A percentile compares a stretch with the other conserved stretches of the same genome.
Evolutionary conservation across 2,329 filamentous ascomycete genomes (phyloP).

Genomic region (Akanthomyces muscarius): DNA sequence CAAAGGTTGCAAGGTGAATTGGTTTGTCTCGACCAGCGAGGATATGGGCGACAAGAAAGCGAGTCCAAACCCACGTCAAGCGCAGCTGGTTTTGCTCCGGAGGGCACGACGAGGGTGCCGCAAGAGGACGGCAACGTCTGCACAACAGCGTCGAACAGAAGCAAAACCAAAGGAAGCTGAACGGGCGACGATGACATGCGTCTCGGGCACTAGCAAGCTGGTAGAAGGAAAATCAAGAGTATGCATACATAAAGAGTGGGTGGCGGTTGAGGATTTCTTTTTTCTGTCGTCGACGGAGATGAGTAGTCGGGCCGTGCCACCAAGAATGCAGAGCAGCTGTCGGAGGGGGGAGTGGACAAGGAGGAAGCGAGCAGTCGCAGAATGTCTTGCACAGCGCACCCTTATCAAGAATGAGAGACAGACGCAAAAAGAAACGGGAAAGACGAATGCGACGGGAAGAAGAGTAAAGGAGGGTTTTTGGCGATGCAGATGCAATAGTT

Average conservation of each 20-base stretch:
- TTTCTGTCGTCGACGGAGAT: slow-evolving; percentile 9
- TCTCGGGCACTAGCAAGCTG: slow-evolving; percentile 8
- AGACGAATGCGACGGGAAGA: not conserved
- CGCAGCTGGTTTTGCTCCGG: not conserved
- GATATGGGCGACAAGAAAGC: not conserved
- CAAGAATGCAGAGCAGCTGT: not conserved
- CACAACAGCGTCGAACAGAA: not conserved
- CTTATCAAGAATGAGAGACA: not conserved
- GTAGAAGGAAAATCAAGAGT: not conserved
- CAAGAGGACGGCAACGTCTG: slow-evolving; percentile 4
- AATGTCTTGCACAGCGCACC: slow-evolving; percentile 10
- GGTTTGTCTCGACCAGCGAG: not conserved
- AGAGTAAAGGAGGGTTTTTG: not conserved
- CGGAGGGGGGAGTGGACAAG: not conserved
- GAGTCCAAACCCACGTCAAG: not conserved
- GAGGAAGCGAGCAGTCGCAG: slow-evolving; percentile 1
- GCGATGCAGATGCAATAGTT: slow-evolving; percentile 6
- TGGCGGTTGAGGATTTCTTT: slow-evolving; percentile 4
- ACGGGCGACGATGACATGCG: slow-evolving; percentile 10
- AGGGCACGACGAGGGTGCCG: slow-evolving; percentile 5
- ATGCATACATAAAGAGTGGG: slow-evolving; percentile 13
- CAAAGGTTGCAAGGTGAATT: not conserved
- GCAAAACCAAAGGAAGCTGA: slow-evolving; percentile 4
- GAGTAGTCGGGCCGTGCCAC: slow-evolving; percentile 3
- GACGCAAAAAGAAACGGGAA: slow-evolving; percentile 3